These are phyloP conservation scores for Marasmius oreades DNA, from an alignment of 1,284 basidiomycete genomes.

Conservation along the genomic window DNA sequence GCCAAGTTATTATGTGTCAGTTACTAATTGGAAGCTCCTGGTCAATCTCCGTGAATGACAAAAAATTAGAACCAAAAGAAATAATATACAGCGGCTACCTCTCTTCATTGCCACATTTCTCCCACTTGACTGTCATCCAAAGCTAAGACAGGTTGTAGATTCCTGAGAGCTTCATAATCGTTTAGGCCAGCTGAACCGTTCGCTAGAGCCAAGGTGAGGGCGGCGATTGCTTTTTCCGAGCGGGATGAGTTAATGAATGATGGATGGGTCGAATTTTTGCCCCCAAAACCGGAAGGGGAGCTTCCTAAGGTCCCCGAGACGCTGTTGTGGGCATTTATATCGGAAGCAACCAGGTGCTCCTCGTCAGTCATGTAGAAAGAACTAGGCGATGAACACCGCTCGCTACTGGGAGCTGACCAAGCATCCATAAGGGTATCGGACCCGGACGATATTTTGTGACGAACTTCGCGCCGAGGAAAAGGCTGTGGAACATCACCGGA, in stretches of 20 bases:
- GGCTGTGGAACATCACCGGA: constrained; percentile 30
- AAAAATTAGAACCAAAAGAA: no score
- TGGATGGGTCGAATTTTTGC: constrained; percentile 15
- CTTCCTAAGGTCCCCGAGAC: constrained; percentile 14
- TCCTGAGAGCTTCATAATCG: constrained; percentile 56
- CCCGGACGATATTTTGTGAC: neutral
- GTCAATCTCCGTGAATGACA: neutral
- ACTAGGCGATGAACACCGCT: constrained; percentile 27
- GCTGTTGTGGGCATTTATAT: constrained; percentile 21
- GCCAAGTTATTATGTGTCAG: neutral
- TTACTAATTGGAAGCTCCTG: neutral
- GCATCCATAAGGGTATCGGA: constrained; percentile 10
- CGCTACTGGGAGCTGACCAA: constrained; percentile 14
- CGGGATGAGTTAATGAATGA: constrained; percentile 22
- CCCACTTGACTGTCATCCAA: constrained; percentile 49
- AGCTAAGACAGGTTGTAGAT: constrained; percentile 34
- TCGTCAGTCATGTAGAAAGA: constrained; percentile 19
- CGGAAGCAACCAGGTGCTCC: constrained; percentile 27
- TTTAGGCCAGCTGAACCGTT: constrained; percentile 66
- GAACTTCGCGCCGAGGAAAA: constrained; percentile 16
- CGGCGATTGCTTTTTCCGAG: constrained; percentile 60
- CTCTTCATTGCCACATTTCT: constrained; percentile 54
- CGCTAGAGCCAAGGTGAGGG: constrained; percentile 59
- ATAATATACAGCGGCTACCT: neutral
- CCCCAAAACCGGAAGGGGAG: constrained; percentile 16